phyloP scores from a whole-genome alignment of 139 green algal genomes.

The Chlamydomonas incerta region DNA sequence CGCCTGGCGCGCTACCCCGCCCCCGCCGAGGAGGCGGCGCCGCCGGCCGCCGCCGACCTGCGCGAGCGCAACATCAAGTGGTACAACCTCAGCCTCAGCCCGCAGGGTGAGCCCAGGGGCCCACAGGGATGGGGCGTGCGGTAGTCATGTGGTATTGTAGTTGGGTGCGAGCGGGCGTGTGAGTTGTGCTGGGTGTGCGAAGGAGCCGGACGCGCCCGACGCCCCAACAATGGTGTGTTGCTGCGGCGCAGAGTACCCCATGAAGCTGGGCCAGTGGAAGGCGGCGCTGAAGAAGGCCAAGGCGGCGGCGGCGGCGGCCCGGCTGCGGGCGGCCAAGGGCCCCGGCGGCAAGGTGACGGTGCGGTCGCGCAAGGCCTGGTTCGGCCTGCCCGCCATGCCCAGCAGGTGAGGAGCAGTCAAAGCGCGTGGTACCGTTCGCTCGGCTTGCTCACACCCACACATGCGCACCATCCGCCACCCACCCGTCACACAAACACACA shows the following conservation, averaged over 20 bases:
- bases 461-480: no score
- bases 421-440: no score
- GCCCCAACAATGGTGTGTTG: no score
- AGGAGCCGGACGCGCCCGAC: no score
- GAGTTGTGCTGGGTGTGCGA: no score
- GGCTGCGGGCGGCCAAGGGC: not conserved
- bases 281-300: slow-evolving; percentile 18
- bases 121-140: no score
- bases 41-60: not conserved
- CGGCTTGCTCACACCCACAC: no score
- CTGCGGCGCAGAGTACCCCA: slow-evolving; percentile 19
- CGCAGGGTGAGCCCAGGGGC: no score
- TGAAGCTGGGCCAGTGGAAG: slow-evolving; percentile 41
- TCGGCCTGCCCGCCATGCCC: not conserved
- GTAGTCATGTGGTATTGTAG: no score
- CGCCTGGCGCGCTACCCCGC: not conserved
- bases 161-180: no score
- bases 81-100: not conserved
- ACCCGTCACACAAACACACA: no score
- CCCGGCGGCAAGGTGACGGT: slow-evolving; percentile 1
- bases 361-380: not conserved
- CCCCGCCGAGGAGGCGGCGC: not conserved
- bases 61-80: slow-evolving; percentile 25
- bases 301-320: not conserved
- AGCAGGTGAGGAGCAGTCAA: no score